Evolutionary conservation across 2,329 filamentous ascomycete species (phyloP), one percentile per base, ranked within the genome.

Genomic region (Fusarium sulawesiense): DNA sequence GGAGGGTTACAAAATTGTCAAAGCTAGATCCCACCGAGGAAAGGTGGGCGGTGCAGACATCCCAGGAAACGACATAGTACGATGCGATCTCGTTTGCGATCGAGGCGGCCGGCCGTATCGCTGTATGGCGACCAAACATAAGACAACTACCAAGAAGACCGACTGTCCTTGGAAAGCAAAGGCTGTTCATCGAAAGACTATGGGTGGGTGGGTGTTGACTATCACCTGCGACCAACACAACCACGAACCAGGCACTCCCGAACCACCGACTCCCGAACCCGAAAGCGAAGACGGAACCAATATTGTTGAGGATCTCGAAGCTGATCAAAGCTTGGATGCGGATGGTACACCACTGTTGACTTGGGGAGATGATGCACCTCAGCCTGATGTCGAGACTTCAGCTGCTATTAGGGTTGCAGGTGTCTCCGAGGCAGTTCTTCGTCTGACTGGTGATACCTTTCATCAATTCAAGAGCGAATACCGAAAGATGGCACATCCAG

Each of bases 151-250:
- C 10, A 83, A 83, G 71, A 83, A 83, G 76, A 83, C 81, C 1
- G 79, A 81, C 50, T 83, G 82, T 25, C 82, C 81, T 7, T 83
- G 82, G 82, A 82, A 82, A 64, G 82, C 81, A 30, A 83, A 83
- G 64, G 81, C 81, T 2, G 82, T 83, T 10, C 77, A 83, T 54
- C 80, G 81, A 11, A 83, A 83, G 74, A 77, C 78, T 13, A 76
- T 81, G 59, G 81, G 81, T 7, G 82, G 81, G 40, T 83, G 82
- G 82, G 79, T 83, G n/a, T 66, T 83, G 68, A 83, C 81, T 4
- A 77, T 83, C 41, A 78, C 78, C 45, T 83, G 82, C 70, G 78
- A 83, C 60, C 77, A 81, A 66, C 82, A 83, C 68, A 83, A 83
- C 63, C 82, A 83, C 64, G 80, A 82, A 64, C 79, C 82, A 3